Conservation (phyloP, 257 asterid genomes). For the Jasminum sambac region DNA sequence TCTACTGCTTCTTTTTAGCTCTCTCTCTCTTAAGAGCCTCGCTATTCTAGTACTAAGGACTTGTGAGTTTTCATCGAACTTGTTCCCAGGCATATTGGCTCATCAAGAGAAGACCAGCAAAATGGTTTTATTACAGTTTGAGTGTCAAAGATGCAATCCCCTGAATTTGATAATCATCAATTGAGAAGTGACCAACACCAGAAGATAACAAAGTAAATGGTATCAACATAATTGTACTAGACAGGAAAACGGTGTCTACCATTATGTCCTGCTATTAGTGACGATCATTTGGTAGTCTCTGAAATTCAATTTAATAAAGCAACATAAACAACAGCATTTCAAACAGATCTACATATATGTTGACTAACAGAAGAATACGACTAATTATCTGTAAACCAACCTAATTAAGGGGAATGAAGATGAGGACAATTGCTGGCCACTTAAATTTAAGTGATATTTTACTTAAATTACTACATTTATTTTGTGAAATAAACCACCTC, state of each 20-base stretch:
- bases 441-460: not conserved
- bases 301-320: slow-evolving; percentile 26
- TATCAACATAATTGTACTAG: slow-evolving; percentile 42
- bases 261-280: slow-evolving; percentile 21
- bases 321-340: slow-evolving; percentile 1
- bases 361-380: not conserved
- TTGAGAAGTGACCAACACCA: slow-evolving; percentile 31
- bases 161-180: slow-evolving; percentile 51
- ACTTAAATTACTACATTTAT: not conserved
- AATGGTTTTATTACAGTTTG: slow-evolving; percentile 37
- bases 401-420: not conserved
- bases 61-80: slow-evolving; percentile 50
- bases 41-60: slow-evolving; percentile 47
- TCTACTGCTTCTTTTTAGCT: slow-evolving; percentile 55
- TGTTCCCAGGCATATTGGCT: slow-evolving; percentile 73
- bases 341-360: not conserved
- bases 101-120: slow-evolving; percentile 33
- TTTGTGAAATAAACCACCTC: not conserved
- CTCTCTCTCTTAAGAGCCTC: slow-evolving; percentile 77
- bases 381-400: not conserved
- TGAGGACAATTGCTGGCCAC: not conserved
- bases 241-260: slow-evolving; percentile 38
- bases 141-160: slow-evolving; percentile 39
- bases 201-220: slow-evolving; percentile 41
- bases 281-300: slow-evolving; percentile 23